Evolutionary conservation across 768 basidiomycete genomes (phyloP), one percentile per base, ranked within the genome.

Genomic region (Rhodotorula graminis): DNA sequence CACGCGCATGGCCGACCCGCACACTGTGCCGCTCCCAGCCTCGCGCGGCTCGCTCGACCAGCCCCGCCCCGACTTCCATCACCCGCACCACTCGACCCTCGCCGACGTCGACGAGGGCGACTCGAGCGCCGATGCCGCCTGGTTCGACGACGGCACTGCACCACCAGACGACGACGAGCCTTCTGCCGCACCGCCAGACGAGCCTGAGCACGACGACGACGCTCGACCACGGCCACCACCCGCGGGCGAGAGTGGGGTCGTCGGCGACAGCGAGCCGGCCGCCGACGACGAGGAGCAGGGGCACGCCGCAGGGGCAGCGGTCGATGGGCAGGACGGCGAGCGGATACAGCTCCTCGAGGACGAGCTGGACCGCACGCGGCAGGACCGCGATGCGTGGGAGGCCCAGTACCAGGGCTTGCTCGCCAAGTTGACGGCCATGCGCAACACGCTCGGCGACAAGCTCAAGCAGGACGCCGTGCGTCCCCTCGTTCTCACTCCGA

Each of bases 391-490:
- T 64, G 83, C 85, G n/a, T 84, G 93, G 44, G 90, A 89, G 11
- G 81, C 87, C 23, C 92, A 98, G 80, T 94, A 98, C 81, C 87
- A 87, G 70, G 89, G 86, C 74, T 84, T 99, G 50, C 85, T 99
- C 27, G 87, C 88, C 52, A 97, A 92, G 82, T 84, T 98, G 59
- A 93, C 92, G 5, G 86, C 89, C 47, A 97, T 99, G 94, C 87
- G 94, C 33, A 91, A 89, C 50, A 90, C 91, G 31, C 84, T 98
- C 64, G 93, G 94, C 46, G 94, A 92, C 80, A 97, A 97, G 81
- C 84, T 98, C 67, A 88, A 90, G 81, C 92, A 95, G 81, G 96
- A 98, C 82, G 96, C 96, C 78, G 96, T 98, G 31, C 33, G 72
- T 61, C 42, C 0, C 42, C 58, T 47, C 44, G 67, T 68, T 61